phyloP scores from a whole-genome alignment of 306 rosid genomes.

The Quercus parvula region DNA sequence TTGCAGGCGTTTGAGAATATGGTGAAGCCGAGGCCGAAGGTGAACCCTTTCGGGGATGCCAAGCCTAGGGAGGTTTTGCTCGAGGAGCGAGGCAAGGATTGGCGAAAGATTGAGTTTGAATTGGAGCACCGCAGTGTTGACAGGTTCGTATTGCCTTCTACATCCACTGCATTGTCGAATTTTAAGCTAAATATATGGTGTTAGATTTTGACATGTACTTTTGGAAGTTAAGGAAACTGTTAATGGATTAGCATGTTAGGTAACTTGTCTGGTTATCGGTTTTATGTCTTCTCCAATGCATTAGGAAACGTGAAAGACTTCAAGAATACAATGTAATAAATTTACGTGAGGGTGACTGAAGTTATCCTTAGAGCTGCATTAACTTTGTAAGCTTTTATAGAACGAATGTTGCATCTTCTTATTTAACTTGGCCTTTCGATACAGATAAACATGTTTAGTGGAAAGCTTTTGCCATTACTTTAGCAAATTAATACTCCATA shows the following conservation, averaged over 20 bases:
- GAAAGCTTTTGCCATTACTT: neutral
- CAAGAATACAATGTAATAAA: too few species aligned
- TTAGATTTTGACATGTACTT: neutral
- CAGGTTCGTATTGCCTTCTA: conserved; percentile 50
- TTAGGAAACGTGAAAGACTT: too few species aligned
- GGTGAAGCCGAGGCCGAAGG: conserved; percentile 62
- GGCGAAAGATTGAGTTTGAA: conserved; percentile 90
- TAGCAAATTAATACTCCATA: neutral
- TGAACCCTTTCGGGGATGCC: conserved; percentile 96
- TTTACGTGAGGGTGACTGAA: neutral
- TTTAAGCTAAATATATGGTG: neutral
- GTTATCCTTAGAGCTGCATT: neutral
- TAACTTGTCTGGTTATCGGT: neutral
- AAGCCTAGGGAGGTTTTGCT: conserved; percentile 93
- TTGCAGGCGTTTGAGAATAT: conserved; percentile 52
- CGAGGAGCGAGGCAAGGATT: conserved; percentile 79
- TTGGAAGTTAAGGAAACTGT: neutral
- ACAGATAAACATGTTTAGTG: neutral
- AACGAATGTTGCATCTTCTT: neutral
- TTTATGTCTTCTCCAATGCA: neutral
- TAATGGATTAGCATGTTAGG: neutral
- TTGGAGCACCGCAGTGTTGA: conserved; percentile 76
- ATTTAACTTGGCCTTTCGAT: neutral
- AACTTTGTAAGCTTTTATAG: neutral
- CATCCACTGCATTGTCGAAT: neutral